Conservation (phyloP, 2,329 filamentous ascomycete species). For the Beauveria medogensis region DNA sequence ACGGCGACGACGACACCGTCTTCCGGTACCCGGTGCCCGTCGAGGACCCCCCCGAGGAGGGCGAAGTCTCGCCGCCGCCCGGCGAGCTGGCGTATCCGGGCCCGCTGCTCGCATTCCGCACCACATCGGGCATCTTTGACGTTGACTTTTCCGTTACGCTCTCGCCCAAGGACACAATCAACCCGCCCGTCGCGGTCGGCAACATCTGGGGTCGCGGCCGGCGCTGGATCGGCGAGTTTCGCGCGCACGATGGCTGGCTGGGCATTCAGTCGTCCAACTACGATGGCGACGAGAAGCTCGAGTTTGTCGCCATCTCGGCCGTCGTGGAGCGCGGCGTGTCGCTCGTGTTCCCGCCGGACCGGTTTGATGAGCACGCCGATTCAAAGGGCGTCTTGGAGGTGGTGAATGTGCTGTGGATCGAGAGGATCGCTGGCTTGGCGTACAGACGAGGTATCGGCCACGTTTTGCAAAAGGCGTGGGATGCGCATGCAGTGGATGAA, state of each 20-base stretch:
- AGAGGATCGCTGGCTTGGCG: constrained; percentile 34
- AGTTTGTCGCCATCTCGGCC: constrained; percentile 35
- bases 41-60: constrained; percentile 23
- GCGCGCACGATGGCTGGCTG: constrained; percentile 38
- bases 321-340: constrained; percentile 34
- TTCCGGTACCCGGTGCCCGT: constrained; percentile 37
- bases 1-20: constrained; percentile 29
- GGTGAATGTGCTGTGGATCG: constrained; percentile 39
- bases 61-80: constrained; percentile 22
- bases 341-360: constrained; percentile 30
- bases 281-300: constrained; percentile 34
- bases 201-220: constrained; percentile 31
- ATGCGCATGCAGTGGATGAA: constrained; percentile 30
- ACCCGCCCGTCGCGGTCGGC: constrained; percentile 34
- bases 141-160: constrained; percentile 32
- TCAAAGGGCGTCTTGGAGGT: constrained; percentile 35
- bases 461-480: constrained; percentile 33
- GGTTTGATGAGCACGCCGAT: constrained; percentile 33
- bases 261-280: constrained; percentile 39
- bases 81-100: constrained; percentile 28
- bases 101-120: constrained; percentile 32
- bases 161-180: constrained; percentile 25
- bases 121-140: constrained; percentile 31
- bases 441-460: constrained; percentile 36
- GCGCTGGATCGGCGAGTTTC: constrained; percentile 34